A percentile compares a stretch with the other conserved stretches of the same genome.
Evolutionary conservation across 768 basidiomycete genomes (phyloP).

Genomic region (Tulasnella sp.): DNA sequence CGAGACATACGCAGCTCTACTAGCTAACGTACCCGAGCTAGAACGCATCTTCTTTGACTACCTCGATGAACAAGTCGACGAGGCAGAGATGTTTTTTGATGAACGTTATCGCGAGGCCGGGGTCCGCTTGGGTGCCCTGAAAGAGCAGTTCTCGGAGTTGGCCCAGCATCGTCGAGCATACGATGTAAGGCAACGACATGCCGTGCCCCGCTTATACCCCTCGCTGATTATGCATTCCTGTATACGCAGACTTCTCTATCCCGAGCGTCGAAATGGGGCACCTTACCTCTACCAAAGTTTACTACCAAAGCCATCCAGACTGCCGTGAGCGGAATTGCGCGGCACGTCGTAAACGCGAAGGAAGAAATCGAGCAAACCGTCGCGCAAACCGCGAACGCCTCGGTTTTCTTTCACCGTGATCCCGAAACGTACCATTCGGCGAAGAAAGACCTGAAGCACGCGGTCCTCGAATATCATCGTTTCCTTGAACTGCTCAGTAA

Average conservation of each 20-base stretch:
- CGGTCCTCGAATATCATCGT: slow-evolving; percentile 81
- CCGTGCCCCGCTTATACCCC: not conserved
- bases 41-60: slow-evolving; percentile 72
- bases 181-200: slow-evolving; percentile 43
- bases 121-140: slow-evolving; percentile 44
- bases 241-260: not conserved
- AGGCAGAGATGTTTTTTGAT: slow-evolving; percentile 79
- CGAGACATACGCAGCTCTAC: not conserved
- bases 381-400: not conserved
- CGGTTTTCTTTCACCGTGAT: slow-evolving; percentile 40
- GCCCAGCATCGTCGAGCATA: slow-evolving; percentile 60
- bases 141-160: slow-evolving; percentile 70
- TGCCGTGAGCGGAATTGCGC: not conserved
- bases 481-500: slow-evolving; percentile 79
- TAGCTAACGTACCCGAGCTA: slow-evolving; percentile 47
- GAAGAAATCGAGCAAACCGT: not conserved
- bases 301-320: not conserved
- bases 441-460: slow-evolving; percentile 80
- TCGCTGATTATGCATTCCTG: not conserved
- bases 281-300: slow-evolving; percentile 13
- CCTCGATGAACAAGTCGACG: slow-evolving; percentile 75
- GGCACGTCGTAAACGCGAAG: not conserved
- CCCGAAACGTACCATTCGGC: slow-evolving; percentile 80
- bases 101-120: slow-evolving; percentile 61
- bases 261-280: not conserved